phyloP scores from a whole-genome alignment of 768 basidiomycete genomes.

The Calocera viscosa region DNA sequence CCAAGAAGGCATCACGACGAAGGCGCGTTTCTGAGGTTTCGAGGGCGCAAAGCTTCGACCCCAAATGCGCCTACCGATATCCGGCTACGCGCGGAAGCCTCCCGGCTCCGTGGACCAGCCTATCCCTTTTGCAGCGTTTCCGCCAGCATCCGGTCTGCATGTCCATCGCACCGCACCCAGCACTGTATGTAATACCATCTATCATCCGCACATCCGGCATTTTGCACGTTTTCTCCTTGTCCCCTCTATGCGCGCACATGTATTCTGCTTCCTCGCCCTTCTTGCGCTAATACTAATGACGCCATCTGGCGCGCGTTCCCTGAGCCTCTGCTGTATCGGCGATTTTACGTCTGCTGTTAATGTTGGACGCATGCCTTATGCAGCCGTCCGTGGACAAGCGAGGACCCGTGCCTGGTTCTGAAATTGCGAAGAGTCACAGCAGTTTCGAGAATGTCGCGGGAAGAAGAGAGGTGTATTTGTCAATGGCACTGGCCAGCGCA shows the following conservation, averaged over 20 bases:
- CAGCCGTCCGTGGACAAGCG: neutral
- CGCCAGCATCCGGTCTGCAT: neutral
- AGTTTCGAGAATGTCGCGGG: neutral
- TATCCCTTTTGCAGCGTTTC: neutral
- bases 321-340: neutral
- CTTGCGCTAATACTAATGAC: slow-evolving; percentile 5
- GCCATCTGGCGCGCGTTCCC: neutral
- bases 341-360: neutral
- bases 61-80: neutral
- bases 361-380: neutral
- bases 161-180: neutral
- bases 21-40: slow-evolving; percentile 9
- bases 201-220: neutral
- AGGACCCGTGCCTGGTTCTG: slow-evolving; percentile 6
- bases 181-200: neutral
- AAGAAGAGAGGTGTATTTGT: slow-evolving; percentile 8
- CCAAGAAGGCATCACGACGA: slow-evolving; percentile 7
- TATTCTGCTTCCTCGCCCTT: neutral
- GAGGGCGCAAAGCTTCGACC: neutral
- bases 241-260: neutral
- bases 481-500: neutral
- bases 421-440: neutral
- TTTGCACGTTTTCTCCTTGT: neutral
- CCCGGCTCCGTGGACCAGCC: neutral
- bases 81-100: neutral